Evolutionary conservation across 73 alveolate genomes (phyloP), one percentile per base, ranked within the genome.

Genomic region (Stentor coeruleus): DNA sequence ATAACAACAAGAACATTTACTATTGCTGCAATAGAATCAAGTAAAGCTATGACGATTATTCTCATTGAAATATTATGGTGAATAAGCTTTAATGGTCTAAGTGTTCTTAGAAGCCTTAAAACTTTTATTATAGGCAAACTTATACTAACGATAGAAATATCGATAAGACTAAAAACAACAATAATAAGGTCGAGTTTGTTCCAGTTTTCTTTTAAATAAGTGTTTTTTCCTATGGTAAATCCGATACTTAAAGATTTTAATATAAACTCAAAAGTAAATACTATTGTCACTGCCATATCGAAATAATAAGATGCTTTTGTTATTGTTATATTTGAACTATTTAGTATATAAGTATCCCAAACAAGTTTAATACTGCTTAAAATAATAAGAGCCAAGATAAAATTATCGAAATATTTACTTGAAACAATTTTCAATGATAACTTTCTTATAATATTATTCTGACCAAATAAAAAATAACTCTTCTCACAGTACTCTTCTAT

Each of bases 31-130:
- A 96, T 82, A 6, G 99, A 95, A 79, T 93, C 96, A 81, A 96
- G 85, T 35, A 94, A 75, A n/a, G 98, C 94, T 38, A 91, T 87
- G 28, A 94, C 97, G 35, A 96, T 89, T 42, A 94, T 75, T 77
- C 93, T 96, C 93, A 96, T 86, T 57, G 95, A 94, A 66, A 88
- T 86, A 87, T 96, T 96, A 72, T 92, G 94, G 1, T 96, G 88
- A 26, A 96, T 88, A 30, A 96, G 77, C 85, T 98, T 94, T 35
- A 96, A 82, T 0, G 99, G 98, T 58, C 99, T 84, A 14, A 96
- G 87, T 30, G 97, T 90, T 84, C 99, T 88, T 76, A 96, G 85
- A 76, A 96, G 79, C 87, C 98, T 94, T 42, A 96, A 84, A n/a
- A 92, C 92, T 83, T 94, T 94, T 59, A 96, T 72, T 89, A 85